Percentiles rank a stretch among this genome's conserved stretches.
Evolutionary conservation across 108 stramenopile genomes (phyloP).

Genomic region (Fragilaria radians): DNA sequence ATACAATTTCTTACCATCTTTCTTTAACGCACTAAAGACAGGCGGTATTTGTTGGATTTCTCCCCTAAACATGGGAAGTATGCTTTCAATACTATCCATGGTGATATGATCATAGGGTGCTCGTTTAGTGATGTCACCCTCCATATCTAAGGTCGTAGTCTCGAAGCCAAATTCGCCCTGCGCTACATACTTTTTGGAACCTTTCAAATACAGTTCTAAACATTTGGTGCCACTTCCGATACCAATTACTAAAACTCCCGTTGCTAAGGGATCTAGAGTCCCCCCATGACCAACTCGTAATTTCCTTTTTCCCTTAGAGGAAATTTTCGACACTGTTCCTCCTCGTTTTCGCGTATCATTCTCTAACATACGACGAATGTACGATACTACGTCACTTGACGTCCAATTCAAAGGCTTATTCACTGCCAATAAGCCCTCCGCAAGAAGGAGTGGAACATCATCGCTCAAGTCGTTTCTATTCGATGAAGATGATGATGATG

Average conservation of each 20-base stretch:
- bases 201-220: slow-evolving; percentile 68
- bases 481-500: too few species aligned
- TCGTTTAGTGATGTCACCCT: slow-evolving; percentile 56
- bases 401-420: slow-evolving; percentile 91
- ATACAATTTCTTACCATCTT: slow-evolving; percentile 80
- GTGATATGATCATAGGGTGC: slow-evolving; percentile 54
- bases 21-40: slow-evolving; percentile 66
- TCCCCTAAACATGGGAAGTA: slow-evolving; percentile 57
- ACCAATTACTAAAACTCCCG: slow-evolving; percentile 90
- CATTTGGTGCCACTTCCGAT: slow-evolving; percentile 81
- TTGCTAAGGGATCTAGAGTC: slow-evolving; percentile 93
- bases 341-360: slow-evolving; percentile 59
- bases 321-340: slow-evolving; percentile 17
- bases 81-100: slow-evolving; percentile 22
- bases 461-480: too few species aligned
- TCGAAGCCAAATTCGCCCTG: slow-evolving; percentile 65
- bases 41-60: slow-evolving; percentile 87
- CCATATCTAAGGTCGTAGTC: slow-evolving; percentile 81
- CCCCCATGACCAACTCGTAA: slow-evolving; percentile 93
- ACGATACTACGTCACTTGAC: slow-evolving; percentile 78
- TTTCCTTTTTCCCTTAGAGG: slow-evolving; percentile 17
- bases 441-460: slow-evolving; percentile 42
- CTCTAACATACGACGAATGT: slow-evolving; percentile 64
- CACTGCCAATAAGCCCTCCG: slow-evolving; percentile 80
- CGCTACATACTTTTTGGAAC: slow-evolving; percentile 77